Evolutionary conservation across 1,139 yeast species (phyloP).

Genomic region (Taiozyma sp.): DNA sequence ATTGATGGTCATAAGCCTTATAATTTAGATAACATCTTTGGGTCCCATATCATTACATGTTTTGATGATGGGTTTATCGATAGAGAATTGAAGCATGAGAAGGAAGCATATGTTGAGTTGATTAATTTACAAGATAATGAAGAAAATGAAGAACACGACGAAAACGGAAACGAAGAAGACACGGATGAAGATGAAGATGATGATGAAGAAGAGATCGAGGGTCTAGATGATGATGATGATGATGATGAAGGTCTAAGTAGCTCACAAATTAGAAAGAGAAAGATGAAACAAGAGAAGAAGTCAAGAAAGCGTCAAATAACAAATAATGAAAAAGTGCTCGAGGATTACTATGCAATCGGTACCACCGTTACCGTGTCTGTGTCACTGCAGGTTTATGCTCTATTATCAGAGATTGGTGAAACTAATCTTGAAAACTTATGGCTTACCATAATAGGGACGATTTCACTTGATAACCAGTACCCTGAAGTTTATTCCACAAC

Average conservation of each 20-base stretch:
- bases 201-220: constrained; percentile 25
- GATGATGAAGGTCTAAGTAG: constrained; percentile 27
- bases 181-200: constrained; percentile 29
- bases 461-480: constrained; percentile 69
- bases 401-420: constrained; percentile 76
- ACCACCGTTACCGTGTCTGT: constrained; percentile 71
- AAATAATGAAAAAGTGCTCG: constrained; percentile 50
- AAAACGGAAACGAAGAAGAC: constrained; percentile 25
- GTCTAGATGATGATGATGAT: constrained; percentile 29
- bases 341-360: constrained; percentile 76
- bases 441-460: constrained; percentile 86
- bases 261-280: constrained; percentile 29
- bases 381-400: constrained; percentile 73
- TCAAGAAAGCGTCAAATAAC: constrained; percentile 31
- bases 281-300: constrained; percentile 31
- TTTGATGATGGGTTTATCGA: constrained; percentile 82
- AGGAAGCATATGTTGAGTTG: constrained; percentile 48
- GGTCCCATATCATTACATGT: constrained; percentile 73
- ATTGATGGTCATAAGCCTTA: constrained; percentile 95
- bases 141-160: constrained; percentile 24
- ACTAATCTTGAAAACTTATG: constrained; percentile 69
- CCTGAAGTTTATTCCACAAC: constrained; percentile 73
- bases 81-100: constrained; percentile 45
- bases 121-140: constrained; percentile 30
- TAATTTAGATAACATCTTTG: constrained; percentile 90